Percentiles rank a stretch among this genome's conserved stretches.
These are phyloP conservation scores for Cardamine resedifolia DNA, from an alignment of 345 rosid species.

Conservation along the genomic window DNA sequence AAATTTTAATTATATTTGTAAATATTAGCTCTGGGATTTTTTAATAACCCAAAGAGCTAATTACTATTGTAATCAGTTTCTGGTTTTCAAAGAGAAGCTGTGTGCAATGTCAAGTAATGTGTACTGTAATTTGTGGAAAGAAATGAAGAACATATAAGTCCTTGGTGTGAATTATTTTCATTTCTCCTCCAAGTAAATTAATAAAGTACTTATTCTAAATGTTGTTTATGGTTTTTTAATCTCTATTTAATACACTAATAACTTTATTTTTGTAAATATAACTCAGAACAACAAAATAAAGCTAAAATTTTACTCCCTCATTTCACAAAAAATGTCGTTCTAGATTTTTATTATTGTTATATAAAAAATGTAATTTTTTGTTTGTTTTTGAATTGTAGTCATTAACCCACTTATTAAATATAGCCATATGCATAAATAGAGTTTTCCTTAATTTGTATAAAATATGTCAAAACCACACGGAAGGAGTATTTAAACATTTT, in stretches of 20 bases:
- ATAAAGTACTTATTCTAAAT: background rate
- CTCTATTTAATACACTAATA: background rate
- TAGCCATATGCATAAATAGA: no score
- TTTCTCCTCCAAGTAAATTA: no score
- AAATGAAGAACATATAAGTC: background rate
- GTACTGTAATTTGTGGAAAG: background rate
- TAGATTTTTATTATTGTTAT: no score
- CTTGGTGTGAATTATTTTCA: background rate
- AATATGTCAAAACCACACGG: no score
- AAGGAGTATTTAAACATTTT: no score
- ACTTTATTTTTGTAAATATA: no score
- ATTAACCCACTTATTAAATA: no score
- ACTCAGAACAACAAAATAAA: background rate
- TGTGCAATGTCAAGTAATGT: background rate
- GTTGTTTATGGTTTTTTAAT: background rate
- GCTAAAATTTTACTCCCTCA: no score
- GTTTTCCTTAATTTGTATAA: no score
- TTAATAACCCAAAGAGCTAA: conserved; percentile 28
- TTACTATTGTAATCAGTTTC: conserved; percentile 23
- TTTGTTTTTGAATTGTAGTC: no score
- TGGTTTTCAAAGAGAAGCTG: conserved; percentile 8
- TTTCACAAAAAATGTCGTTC: no score
- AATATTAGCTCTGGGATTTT: conserved; percentile 20
- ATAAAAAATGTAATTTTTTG: no score
- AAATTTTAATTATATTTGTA: conserved; percentile 21